Conservation (phyloP, 805 yeast species). For the Metschnikowia lachancei region DNA sequence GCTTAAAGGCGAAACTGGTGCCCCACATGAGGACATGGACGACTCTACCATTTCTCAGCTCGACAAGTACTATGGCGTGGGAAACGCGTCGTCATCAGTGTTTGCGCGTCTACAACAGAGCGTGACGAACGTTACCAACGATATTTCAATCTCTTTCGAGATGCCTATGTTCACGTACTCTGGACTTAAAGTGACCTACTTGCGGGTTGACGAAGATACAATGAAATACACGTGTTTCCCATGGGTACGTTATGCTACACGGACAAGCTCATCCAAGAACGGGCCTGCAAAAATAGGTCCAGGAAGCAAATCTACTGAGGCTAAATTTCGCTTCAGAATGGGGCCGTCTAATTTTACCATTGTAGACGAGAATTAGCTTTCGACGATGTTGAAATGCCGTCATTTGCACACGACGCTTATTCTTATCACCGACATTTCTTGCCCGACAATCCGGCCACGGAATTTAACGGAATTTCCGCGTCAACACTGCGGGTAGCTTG, state of each 20-base stretch:
- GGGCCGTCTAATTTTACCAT: conserved; percentile 17
- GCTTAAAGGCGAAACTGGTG: background rate
- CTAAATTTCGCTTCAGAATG: conserved; percentile 17
- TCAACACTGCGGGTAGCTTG: too few relatives aligned
- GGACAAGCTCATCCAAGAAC: conserved; percentile 5
- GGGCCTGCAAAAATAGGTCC: background rate
- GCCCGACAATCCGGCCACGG: too few relatives aligned
- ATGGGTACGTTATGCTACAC: conserved; percentile 64
- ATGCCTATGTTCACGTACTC: conserved; percentile 56
- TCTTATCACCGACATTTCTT: too few relatives aligned
- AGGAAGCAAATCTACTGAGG: background rate
- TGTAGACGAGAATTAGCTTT: background rate
- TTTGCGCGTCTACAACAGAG: conserved; percentile 15
- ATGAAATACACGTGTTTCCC: conserved; percentile 69
- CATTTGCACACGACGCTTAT: too few relatives aligned
- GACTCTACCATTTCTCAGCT: conserved; percentile 18
- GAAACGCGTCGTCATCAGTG: conserved; percentile 32
- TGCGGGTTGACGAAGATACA: conserved; percentile 62
- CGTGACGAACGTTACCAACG: conserved; percentile 15
- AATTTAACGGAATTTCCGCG: too few relatives aligned
- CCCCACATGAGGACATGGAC: background rate
- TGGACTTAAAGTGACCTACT: conserved; percentile 62
- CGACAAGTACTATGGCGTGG: conserved; percentile 36
- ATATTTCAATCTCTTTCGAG: conserved; percentile 28
- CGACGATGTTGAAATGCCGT: too few relatives aligned